Base-by-base conservation (phyloP, 2,329 filamentous ascomycete species). In the Sporothrix pallida region DNA sequence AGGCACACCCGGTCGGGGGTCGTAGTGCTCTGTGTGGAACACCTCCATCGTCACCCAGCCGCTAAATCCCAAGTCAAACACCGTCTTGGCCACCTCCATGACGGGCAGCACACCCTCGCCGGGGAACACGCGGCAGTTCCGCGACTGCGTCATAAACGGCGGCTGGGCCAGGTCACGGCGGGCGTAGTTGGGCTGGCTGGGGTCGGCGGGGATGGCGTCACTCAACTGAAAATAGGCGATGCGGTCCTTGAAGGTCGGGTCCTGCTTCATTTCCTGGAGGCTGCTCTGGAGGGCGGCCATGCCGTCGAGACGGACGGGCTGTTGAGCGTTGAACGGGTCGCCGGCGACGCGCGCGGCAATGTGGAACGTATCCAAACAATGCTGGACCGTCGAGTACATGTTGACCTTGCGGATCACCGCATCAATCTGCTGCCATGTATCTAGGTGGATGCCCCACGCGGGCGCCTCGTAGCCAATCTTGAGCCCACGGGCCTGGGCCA, bases 11-110 rank as follows among this genome's bases (percentile, higher is more conserved):
- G 62, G 20, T 3, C 62, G 62, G 20, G 42, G 20, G 3, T 67
- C 62, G n/a, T 20, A 67, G 9, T 48, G 42, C n/a, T 67, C 62
- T 10, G 20, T 26, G 62, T 67, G n/a, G 23, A 67, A 67, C 44
- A 67, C 62, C 44, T 67, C 62, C 62, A 67, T 67, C 20, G 62
- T 23, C 62, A 67, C 62, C 62, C 62, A 67, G 8, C 62, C 62
- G 10, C 4, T 48, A 20, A 31, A 67, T 2, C 62, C 62, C 9
- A 67, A n/a, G 13, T 50, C 62, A 23, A 67, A 46, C n/a, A 67
- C 62, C 5, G 62, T 42, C 62, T 67, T 67, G 44, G 62, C 62
- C 37, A 67, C 62, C 44, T 67, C 44, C 5, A 67, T 23, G 9
- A 67, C 62, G n/a, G 62, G 62, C 62, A 67, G 62, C n/a, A 50